Conservation (phyloP, 495 filamentous ascomycete genomes). For the Tuber calosporum region DNA sequence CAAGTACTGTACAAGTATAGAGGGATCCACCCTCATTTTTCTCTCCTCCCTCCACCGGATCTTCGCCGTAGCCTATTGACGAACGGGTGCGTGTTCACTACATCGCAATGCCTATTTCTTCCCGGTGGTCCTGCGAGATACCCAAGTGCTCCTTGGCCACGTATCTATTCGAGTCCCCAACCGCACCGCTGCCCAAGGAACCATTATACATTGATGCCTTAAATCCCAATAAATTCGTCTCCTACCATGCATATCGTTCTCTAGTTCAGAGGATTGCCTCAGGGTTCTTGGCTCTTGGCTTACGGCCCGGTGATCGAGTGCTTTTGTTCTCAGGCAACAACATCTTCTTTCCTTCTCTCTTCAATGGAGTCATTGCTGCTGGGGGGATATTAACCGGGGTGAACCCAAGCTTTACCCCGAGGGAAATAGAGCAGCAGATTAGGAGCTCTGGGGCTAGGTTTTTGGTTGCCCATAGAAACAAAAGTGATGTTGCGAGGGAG, state of each 20-base stretch:
- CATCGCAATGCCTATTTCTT: constrained; percentile 26
- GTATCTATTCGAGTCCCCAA: constrained; percentile 32
- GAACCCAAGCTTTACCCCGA: constrained; percentile 63
- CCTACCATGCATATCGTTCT: constrained; percentile 55
- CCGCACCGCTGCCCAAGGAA: constrained; percentile 17
- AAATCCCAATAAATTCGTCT: constrained; percentile 52
- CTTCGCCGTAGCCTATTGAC: not conserved
- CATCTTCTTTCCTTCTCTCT: constrained; percentile 64
- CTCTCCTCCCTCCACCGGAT: not conserved
- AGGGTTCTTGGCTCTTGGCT: constrained; percentile 59
- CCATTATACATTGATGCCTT: constrained; percentile 53
- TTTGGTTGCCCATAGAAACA: constrained; percentile 52
- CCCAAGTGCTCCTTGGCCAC: constrained; percentile 28
- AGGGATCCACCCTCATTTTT: not conserved
- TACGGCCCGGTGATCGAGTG: constrained; percentile 63
- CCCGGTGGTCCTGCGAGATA: constrained; percentile 34
- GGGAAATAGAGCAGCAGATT: constrained; percentile 70
- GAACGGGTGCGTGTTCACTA: not conserved
- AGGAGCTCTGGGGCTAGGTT: constrained; percentile 60
- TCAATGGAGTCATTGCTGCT: constrained; percentile 68
- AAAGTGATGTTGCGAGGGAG: constrained; percentile 56
- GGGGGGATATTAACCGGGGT: constrained; percentile 74
- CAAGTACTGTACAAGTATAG: too few species aligned
- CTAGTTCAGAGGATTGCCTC: constrained; percentile 65
- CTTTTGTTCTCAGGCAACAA: constrained; percentile 65